A percentile compares a stretch with the other conserved stretches of the same genome.
Conservation (phyloP, 2,329 filamentous ascomycete genomes). For the Colletotrichum sp. region DNA sequence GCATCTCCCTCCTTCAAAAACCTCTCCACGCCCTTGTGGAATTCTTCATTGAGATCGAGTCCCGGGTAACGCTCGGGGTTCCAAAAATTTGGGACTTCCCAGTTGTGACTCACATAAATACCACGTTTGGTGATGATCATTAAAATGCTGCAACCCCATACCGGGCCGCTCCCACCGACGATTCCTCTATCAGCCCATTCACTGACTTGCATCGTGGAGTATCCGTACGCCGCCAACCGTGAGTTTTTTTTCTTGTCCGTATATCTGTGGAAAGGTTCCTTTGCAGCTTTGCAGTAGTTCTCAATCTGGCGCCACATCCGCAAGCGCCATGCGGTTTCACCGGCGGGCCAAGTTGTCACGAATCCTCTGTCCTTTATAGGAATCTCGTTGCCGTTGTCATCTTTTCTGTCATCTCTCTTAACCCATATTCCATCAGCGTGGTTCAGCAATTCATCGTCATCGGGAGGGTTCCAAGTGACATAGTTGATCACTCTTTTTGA, state of each 20-base stretch:
- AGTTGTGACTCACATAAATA: slow-evolving; percentile 3
- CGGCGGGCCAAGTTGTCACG: neutral
- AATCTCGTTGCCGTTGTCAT: neutral
- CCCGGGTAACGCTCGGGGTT: neutral
- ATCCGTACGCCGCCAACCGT: neutral
- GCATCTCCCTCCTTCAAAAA: neutral
- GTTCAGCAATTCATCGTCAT: neutral
- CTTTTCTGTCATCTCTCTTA: neutral
- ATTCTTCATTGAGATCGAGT: neutral
- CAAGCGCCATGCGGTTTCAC: neutral
- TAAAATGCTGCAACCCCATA: slow-evolving; percentile 1
- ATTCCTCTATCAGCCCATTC: neutral
- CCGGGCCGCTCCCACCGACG: neutral
- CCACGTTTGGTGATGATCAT: neutral
- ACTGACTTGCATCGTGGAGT: neutral
- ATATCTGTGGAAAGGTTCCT: neutral
- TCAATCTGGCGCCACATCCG: neutral
- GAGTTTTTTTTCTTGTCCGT: neutral
- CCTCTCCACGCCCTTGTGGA: neutral
- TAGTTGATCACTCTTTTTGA: neutral
- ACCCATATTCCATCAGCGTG: neutral
- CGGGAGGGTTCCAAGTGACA: neutral
- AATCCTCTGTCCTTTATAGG: rapidly evolving
- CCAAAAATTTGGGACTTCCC: neutral
- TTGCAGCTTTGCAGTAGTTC: neutral